Conservation (phyloP, 306 rosid species). For the Lathyrus oleraceus region DNA sequence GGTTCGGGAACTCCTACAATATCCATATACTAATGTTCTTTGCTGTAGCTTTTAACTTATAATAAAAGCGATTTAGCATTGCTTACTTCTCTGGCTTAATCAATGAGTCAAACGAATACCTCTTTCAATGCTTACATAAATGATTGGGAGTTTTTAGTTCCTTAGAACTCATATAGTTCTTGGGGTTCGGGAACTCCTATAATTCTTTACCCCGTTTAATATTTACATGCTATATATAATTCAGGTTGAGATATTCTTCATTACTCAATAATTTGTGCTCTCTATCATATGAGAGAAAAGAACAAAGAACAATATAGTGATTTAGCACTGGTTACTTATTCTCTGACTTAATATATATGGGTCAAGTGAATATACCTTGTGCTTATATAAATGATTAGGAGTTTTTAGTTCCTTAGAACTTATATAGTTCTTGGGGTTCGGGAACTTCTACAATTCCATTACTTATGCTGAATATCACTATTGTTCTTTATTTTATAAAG, state of each 20-base stretch:
- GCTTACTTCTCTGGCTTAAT: neutral
- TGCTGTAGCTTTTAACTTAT: neutral
- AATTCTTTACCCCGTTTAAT: neutral
- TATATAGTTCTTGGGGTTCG: slow-evolving; percentile 33
- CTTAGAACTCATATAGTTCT: slow-evolving; percentile 7
- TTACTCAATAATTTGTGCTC: no score
- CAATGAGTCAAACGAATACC: slow-evolving; percentile 7
- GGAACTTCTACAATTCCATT: slow-evolving; percentile 31
- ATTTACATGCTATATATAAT: neutral
- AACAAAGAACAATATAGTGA: no score
- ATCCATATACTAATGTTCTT: neutral
- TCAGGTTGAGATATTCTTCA: no score
- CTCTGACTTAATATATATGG: neutral
- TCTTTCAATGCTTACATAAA: slow-evolving; percentile 21
- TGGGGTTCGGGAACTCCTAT: slow-evolving; percentile 39
- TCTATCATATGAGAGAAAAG: no score
- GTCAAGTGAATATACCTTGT: neutral
- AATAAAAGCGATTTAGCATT: slow-evolving; percentile 7
- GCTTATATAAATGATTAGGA: slow-evolving; percentile 22
- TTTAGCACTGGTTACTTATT: slow-evolving; percentile 8
- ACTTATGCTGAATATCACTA: no score
- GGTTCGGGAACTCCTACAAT: slow-evolving; percentile 41
- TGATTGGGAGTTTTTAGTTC: slow-evolving; percentile 34
- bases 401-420: slow-evolving; percentile 33
- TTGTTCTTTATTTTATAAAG: no score